Percentiles rank a stretch among this genome's conserved stretches.
Evolutionary conservation across 495 filamentous ascomycete genomes (phyloP).

Genomic region (Aspergillus biplanus): DNA sequence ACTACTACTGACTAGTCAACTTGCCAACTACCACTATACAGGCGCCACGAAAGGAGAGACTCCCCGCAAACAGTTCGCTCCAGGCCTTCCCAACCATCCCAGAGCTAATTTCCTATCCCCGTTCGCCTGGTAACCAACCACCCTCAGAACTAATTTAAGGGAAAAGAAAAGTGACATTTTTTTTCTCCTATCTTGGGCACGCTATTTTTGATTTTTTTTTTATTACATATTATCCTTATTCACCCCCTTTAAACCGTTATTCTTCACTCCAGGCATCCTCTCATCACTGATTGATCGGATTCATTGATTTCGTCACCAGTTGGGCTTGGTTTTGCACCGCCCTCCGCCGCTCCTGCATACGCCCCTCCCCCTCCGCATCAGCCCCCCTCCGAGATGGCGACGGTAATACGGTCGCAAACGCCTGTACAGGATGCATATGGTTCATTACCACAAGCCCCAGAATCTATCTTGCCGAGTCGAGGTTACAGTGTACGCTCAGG

Average conservation of each 20-base stretch:
- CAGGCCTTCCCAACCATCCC: conserved; percentile 24
- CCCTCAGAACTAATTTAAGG: conserved; percentile 14
- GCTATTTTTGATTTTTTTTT: conserved; percentile 7
- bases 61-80: conserved; percentile 33
- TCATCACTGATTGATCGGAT: conserved; percentile 12
- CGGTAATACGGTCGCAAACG: conserved; percentile 48
- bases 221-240: conserved; percentile 6
- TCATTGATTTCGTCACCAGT: conserved; percentile 21
- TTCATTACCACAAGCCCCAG: conserved; percentile 34
- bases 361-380: conserved; percentile 26
- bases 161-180: conserved; percentile 19
- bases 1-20: background rate
- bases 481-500: conserved; percentile 37
- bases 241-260: conserved; percentile 8
- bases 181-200: conserved; percentile 15
- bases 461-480: conserved; percentile 34
- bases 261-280: conserved; percentile 11
- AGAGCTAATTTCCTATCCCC: conserved; percentile 20
- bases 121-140: conserved; percentile 31
- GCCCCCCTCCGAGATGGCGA: conserved; percentile 39
- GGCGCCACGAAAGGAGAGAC: conserved; percentile 6
- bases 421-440: conserved; percentile 47
- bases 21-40: conserved; percentile 9
- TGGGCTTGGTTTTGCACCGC: conserved; percentile 27
- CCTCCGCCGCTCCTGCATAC: conserved; percentile 12